These are phyloP conservation scores for Cafeteria roenbergensis DNA, from an alignment of 108 stramenopile species.

Conservation along the genomic window DNA sequence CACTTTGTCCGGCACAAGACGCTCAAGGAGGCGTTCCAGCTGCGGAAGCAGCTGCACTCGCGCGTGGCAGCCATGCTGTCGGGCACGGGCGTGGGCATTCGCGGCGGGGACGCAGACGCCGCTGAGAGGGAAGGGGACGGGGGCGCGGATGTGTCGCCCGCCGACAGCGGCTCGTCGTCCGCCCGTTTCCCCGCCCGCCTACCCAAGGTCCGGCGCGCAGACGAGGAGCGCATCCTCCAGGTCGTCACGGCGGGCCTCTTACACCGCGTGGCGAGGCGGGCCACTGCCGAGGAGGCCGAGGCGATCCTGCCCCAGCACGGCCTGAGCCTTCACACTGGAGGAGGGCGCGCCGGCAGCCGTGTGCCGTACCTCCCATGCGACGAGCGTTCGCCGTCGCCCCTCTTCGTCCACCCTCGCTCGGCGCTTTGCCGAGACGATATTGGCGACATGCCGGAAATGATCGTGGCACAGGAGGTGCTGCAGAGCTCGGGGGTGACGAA, in stretches of 20 bases:
- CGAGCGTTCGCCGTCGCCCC: no score
- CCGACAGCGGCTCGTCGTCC: not conserved
- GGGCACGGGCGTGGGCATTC: no score
- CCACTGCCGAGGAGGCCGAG: no score
- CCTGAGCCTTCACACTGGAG: no score
- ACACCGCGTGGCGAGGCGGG: conserved; percentile 13
- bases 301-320: no score
- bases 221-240: not conserved
- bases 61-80: not conserved
- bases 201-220: not conserved
- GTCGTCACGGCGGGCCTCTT: conserved; percentile 5
- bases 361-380: no score
- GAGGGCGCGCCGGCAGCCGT: no score
- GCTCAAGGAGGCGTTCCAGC: conserved; percentile 10
- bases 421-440: no score
- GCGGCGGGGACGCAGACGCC: not conserved
- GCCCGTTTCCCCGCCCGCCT: not conserved
- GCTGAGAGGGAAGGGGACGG: conserved; percentile 1
- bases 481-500: no score
- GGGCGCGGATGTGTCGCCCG: not conserved
- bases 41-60: conserved; percentile 8
- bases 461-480: no score
- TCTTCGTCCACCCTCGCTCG: no score
- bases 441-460: no score
- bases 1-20: conserved; percentile 1